Percentiles rank a stretch among this genome's conserved stretches.
phyloP scores from a whole-genome alignment of 2,329 filamentous ascomycete genomes.

The Botrytis aclada region DNA sequence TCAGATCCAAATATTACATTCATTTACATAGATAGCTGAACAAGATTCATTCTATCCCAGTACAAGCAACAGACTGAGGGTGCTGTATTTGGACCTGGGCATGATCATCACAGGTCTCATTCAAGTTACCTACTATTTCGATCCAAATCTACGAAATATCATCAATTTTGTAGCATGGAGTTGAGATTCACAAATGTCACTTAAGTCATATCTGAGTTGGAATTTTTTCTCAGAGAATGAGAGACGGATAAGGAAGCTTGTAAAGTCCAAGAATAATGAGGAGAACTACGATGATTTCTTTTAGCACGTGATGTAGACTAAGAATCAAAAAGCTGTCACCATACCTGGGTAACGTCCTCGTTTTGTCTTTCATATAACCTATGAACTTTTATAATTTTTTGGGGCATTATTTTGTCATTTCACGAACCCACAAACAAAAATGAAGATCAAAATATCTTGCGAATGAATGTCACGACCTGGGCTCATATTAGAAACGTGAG shows the following conservation, averaged over 20 bases:
- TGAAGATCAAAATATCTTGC: accelerated
- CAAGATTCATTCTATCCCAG: accelerated
- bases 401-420: accelerated
- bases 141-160: accelerated
- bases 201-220: not conserved
- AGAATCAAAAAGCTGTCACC: not conserved
- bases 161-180: not conserved
- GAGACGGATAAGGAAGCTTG: too few relatives aligned
- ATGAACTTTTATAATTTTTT: too few relatives aligned
- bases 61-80: accelerated
- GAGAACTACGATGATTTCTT: not conserved
- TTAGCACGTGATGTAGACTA: not conserved
- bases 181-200: not conserved
- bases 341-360: not conserved
- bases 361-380: not conserved
- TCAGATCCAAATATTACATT: not conserved
- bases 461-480: too few relatives aligned
- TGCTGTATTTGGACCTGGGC: accelerated
- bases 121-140: too few relatives aligned
- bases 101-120: accelerated
- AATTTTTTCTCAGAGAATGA: too few relatives aligned
- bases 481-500: not conserved
- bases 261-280: not conserved
- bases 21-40: not conserved
- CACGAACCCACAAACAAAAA: not conserved